A percentile compares a stretch with the other conserved stretches of the same genome.
Evolutionary conservation across 2,329 filamentous ascomycete species (phyloP).

Genomic region (Monosporascus sp.): DNA sequence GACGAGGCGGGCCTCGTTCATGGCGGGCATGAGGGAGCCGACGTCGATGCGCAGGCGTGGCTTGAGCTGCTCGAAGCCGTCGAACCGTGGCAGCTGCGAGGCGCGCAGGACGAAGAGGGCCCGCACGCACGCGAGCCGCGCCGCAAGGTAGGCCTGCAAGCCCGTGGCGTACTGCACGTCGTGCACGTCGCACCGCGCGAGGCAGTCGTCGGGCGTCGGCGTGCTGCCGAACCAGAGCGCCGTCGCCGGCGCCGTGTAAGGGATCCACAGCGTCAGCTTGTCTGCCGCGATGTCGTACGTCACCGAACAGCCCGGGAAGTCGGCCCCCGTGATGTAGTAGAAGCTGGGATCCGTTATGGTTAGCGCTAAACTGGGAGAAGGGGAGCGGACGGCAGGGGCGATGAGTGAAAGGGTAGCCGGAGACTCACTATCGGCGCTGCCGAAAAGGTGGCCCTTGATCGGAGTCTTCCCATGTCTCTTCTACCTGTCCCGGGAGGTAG

Average conservation of each 20-base stretch:
- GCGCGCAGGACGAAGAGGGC: constrained; percentile 41
- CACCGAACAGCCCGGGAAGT: constrained; percentile 49
- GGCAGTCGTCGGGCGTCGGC: constrained; percentile 56
- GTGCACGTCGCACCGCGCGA: constrained; percentile 62
- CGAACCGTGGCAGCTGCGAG: constrained; percentile 34
- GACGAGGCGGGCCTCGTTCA: constrained; percentile 73
- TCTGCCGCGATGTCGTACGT: constrained; percentile 57
- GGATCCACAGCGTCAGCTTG: constrained; percentile 66
- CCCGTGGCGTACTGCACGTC: constrained; percentile 54
- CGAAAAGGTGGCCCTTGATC: constrained; percentile 51
- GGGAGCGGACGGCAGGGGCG: background rate
- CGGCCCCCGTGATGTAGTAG: constrained; percentile 51
- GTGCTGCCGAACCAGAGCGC: constrained; percentile 60
- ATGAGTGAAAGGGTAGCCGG: background rate
- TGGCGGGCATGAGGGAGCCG: constrained; percentile 57
- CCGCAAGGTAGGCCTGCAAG: constrained; percentile 44
- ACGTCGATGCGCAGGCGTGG: constrained; percentile 38
- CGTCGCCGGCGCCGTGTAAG: constrained; percentile 56
- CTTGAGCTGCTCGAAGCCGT: constrained; percentile 20
- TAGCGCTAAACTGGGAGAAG: background rate
- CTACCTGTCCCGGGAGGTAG: constrained; percentile 48
- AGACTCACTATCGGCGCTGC: constrained; percentile 52
- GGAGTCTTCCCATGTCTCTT: constrained; percentile 50
- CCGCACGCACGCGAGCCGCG: constrained; percentile 35
- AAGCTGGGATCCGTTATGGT: constrained; percentile 35